These are phyloP conservation scores for Wickerhamomyces bovis DNA, from an alignment of 805 yeast species.

Conservation along the genomic window DNA sequence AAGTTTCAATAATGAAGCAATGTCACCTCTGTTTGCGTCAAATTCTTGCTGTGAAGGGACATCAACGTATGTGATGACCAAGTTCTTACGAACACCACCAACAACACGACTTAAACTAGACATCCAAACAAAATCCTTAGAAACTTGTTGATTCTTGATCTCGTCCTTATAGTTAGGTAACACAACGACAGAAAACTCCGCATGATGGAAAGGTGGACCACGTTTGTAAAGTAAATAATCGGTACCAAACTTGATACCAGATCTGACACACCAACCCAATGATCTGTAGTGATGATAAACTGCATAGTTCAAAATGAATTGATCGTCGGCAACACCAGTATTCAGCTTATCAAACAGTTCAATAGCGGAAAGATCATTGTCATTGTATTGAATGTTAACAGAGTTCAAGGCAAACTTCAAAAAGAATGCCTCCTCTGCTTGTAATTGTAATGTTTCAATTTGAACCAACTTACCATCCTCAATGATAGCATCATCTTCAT, in stretches of 20 bases:
- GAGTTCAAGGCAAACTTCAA: slow-evolving; percentile 52
- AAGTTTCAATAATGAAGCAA: slow-evolving; percentile 32
- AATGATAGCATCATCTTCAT: slow-evolving; percentile 32
- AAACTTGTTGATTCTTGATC: slow-evolving; percentile 19
- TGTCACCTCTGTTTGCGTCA: slow-evolving; percentile 14
- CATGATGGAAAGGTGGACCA: slow-evolving; percentile 96
- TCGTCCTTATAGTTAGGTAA: slow-evolving; percentile 33
- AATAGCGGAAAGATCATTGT: slow-evolving; percentile 11
- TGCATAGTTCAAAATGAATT: slow-evolving; percentile 41
- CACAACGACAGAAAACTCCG: slow-evolving; percentile 70
- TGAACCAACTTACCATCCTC: slow-evolving; percentile 27
- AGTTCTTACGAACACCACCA: slow-evolving; percentile 77
- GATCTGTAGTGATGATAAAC: slow-evolving; percentile 85
- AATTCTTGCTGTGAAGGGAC: slow-evolving; percentile 36
- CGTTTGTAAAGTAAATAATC: slow-evolving; percentile 75
- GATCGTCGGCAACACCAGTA: slow-evolving; percentile 17
- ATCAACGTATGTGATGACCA: slow-evolving; percentile 65
- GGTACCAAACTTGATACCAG: slow-evolving; percentile 91
- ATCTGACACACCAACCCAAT: slow-evolving; percentile 89
- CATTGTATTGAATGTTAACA: slow-evolving; percentile 29
- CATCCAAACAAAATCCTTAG: slow-evolving; percentile 50
- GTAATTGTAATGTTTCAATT: slow-evolving; percentile 47
- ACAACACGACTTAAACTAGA: slow-evolving; percentile 73
- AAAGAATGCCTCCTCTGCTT: slow-evolving; percentile 72
- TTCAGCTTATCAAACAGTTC: slow-evolving; percentile 13